A percentile compares a stretch with the other conserved stretches of the same genome.
Evolutionary conservation across 2,329 filamentous ascomycete species (phyloP).

Genomic region (Apiospora kogelbergensis): DNA sequence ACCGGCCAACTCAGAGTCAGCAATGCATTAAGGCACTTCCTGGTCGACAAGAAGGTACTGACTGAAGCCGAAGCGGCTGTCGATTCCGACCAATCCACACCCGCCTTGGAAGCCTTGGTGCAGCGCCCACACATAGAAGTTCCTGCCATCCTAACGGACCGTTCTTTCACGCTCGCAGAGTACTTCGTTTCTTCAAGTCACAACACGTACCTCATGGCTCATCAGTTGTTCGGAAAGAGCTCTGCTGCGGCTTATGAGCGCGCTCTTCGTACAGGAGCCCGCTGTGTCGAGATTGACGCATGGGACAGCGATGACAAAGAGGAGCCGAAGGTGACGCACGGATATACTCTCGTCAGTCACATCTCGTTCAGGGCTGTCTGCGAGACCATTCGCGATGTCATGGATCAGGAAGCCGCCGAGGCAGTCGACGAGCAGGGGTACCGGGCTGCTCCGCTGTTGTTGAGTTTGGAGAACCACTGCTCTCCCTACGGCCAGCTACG

Average conservation of each 20-base stretch:
- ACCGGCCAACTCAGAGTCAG: conserved; percentile 59
- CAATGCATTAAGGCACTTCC: conserved; percentile 54
- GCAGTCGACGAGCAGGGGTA: conserved; percentile 38
- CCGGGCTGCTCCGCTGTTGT: conserved; percentile 55
- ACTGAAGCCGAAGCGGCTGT: conserved; percentile 46
- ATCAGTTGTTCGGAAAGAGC: conserved; percentile 66
- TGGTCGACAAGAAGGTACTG: conserved; percentile 53
- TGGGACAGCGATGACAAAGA: conserved; percentile 62
- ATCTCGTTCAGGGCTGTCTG: conserved; percentile 65
- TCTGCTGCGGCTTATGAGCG: conserved; percentile 63
- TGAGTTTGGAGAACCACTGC: conserved; percentile 71
- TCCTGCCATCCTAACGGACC: conserved; percentile 53
- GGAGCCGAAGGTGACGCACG: conserved; percentile 71
- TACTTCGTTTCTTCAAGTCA: conserved; percentile 74
- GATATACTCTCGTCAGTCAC: conserved; percentile 66
- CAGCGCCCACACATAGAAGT: conserved; percentile 58
- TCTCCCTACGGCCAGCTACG: conserved; percentile 56
- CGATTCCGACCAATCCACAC: conserved; percentile 40
- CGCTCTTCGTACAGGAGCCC: conserved; percentile 60
- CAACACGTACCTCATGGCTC: conserved; percentile 70
- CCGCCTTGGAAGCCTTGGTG: conserved; percentile 50
- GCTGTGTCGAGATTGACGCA: conserved; percentile 73
- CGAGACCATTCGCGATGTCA: conserved; percentile 62
- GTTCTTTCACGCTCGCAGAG: conserved; percentile 61
- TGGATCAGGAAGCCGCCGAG: conserved; percentile 56